These are phyloP conservation scores for Myochromella boudieri DNA, from an alignment of 768 basidiomycete species.

Conservation along the genomic window DNA sequence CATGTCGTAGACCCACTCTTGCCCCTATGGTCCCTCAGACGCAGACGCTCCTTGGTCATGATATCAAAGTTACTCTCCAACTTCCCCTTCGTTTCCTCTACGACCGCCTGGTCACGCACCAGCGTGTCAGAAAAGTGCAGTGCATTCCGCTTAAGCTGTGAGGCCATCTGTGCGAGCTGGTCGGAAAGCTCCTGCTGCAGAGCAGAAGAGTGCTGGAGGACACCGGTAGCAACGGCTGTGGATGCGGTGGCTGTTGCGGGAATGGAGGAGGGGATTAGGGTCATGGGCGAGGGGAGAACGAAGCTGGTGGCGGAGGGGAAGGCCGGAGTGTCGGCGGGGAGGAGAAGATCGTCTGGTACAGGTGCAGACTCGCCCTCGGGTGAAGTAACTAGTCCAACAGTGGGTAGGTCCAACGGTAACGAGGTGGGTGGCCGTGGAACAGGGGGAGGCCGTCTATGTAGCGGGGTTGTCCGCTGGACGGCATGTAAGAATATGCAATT, in stretches of 20 bases:
- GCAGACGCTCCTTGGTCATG: slow-evolving; percentile 64
- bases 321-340: slow-evolving; percentile 32
- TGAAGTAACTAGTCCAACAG: neutral
- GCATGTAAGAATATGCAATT: neutral
- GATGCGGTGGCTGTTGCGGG: slow-evolving; percentile 28
- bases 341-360: slow-evolving; percentile 37
- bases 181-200: slow-evolving; percentile 74
- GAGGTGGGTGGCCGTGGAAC: slow-evolving; percentile 34
- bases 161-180: slow-evolving; percentile 83
- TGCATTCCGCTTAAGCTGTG: slow-evolving; percentile 83
- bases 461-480: slow-evolving; percentile 41
- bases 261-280: slow-evolving; percentile 31
- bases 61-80: slow-evolving; percentile 70
- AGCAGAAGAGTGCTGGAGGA: slow-evolving; percentile 54
- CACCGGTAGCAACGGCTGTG: slow-evolving; percentile 30
- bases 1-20: slow-evolving; percentile 76
- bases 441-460: slow-evolving; percentile 38
- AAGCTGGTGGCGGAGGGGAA: slow-evolving; percentile 20
- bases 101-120: slow-evolving; percentile 69
- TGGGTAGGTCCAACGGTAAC: slow-evolving; percentile 21
- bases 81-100: slow-evolving; percentile 68
- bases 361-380: slow-evolving; percentile 7
- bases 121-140: slow-evolving; percentile 74
- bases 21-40: slow-evolving; percentile 59
- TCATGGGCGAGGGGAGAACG: slow-evolving; percentile 23